Conservation (phyloP, 225 moss, liverwort and hornwort species). For the Pseudisothecium myosuroides region DNA sequence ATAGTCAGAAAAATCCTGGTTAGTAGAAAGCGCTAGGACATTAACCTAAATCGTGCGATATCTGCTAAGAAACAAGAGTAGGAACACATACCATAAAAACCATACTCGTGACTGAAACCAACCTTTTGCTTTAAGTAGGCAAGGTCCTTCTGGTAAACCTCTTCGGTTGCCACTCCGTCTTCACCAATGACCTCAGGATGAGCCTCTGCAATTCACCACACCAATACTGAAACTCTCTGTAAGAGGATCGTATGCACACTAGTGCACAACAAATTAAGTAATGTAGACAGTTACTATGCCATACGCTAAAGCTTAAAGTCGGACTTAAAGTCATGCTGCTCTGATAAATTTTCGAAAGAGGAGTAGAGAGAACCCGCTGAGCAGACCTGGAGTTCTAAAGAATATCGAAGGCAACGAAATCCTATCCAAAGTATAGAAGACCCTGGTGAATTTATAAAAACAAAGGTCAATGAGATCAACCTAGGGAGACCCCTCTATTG, state of each 20-base stretch:
- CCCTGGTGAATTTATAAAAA: neutral
- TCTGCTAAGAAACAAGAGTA: neutral
- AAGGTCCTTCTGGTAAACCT: slow-evolving; percentile 40
- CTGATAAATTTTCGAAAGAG: neutral
- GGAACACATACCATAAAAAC: neutral
- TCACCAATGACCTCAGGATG: slow-evolving; percentile 38
- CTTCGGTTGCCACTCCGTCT: slow-evolving; percentile 7
- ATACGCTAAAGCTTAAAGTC: neutral
- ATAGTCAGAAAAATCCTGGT: neutral
- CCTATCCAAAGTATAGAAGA: neutral
- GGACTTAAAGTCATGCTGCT: neutral
- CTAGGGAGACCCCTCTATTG: neutral
- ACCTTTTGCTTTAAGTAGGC: slow-evolving; percentile 48
- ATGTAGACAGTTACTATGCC: neutral
- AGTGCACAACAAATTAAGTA: neutral
- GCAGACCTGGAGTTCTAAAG: neutral
- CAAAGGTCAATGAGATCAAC: neutral
- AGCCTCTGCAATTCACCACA: slow-evolving; percentile 21
- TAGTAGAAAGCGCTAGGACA: neutral
- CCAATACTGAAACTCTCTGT: neutral
- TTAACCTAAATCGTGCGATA: neutral
- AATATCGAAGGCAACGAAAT: neutral
- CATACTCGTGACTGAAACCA: neutral
- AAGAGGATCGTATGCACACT: neutral
- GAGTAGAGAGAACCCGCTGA: neutral